Evolutionary conservation across 2,329 filamentous ascomycete species (phyloP).

Genomic region (Cladosporium sphaerospermum): DNA sequence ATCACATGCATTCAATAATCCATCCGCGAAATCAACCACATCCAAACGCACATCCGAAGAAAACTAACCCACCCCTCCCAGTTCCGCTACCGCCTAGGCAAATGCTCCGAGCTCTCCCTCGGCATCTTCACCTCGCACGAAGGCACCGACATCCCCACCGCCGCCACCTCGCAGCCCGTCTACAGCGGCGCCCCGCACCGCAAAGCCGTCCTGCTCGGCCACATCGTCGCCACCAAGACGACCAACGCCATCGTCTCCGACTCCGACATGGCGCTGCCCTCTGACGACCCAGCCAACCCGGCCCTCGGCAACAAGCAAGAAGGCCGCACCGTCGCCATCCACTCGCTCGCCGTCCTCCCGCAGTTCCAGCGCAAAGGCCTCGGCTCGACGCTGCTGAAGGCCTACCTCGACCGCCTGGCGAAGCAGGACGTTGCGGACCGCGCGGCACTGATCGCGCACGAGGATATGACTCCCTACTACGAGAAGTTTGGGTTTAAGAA

Average conservation of each 20-base stretch:
- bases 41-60: background rate
- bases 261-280: conserved; percentile 66
- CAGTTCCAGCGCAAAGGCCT: conserved; percentile 68
- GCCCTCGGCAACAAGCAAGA: conserved; percentile 64
- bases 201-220: conserved; percentile 64
- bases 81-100: conserved; percentile 70
- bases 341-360: conserved; percentile 75
- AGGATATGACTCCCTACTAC: conserved; percentile 69
- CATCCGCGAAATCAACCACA: background rate
- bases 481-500: conserved; percentile 67
- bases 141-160: conserved; percentile 52
- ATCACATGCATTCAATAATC: background rate
- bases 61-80: conserved; percentile 30
- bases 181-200: conserved; percentile 54
- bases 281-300: conserved; percentile 31
- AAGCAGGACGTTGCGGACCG: conserved; percentile 63
- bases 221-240: conserved; percentile 70
- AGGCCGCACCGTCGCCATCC: conserved; percentile 70
- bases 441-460: conserved; percentile 70
- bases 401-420: conserved; percentile 71
- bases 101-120: conserved; percentile 69
- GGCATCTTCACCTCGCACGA: conserved; percentile 69
- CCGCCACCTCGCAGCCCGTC: conserved; percentile 50
- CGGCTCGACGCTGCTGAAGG: conserved; percentile 65
- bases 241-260: conserved; percentile 61